Percentiles rank a stretch among this genome's conserved stretches.
phyloP scores from a whole-genome alignment of 768 basidiomycete genomes.

The Naematelia aurantialba region DNA sequence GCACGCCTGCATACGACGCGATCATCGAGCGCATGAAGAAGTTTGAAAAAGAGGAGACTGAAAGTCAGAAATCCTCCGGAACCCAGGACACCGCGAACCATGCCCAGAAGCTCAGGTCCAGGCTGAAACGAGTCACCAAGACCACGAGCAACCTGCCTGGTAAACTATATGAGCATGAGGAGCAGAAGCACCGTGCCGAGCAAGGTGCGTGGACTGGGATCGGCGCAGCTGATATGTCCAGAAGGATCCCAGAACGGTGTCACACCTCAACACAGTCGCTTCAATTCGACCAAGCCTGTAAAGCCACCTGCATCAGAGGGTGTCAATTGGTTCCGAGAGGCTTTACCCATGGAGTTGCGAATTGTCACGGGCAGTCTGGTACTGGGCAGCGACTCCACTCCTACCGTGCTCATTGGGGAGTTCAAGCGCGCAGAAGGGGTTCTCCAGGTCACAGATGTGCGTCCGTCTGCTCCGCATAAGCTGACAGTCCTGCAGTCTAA shows the following conservation, averaged over 20 bases:
- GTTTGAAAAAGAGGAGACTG: conserved; percentile 44
- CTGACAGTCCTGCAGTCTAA: conserved; percentile 59
- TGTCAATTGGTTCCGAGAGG: conserved; percentile 60
- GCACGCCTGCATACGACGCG: conserved; percentile 79
- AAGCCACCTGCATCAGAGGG: conserved; percentile 12
- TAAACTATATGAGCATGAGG: not conserved
- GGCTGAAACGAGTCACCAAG: conserved; percentile 13
- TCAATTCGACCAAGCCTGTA: conserved; percentile 10
- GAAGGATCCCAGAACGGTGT: not conserved
- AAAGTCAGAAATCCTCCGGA: not conserved
- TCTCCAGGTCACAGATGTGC: conserved; percentile 71
- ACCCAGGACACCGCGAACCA: not conserved
- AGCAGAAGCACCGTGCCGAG: not conserved
- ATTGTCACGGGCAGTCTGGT: conserved; percentile 75
- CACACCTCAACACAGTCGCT: not conserved
- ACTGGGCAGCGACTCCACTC: conserved; percentile 80
- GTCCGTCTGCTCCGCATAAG: conserved; percentile 31
- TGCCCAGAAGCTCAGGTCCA: conserved; percentile 3
- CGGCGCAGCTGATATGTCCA: not conserved
- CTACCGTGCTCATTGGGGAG: conserved; percentile 73
- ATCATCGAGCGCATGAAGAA: conserved; percentile 72
- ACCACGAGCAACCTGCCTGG: not conserved
- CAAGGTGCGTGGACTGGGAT: too few relatives aligned
- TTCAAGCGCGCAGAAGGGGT: conserved; percentile 74
- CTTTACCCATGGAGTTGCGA: conserved; percentile 79